Evolutionary conservation across 2,329 filamentous ascomycete genomes (phyloP), one percentile per base, ranked within the genome.

Genomic region (Delphinella strobiligena): DNA sequence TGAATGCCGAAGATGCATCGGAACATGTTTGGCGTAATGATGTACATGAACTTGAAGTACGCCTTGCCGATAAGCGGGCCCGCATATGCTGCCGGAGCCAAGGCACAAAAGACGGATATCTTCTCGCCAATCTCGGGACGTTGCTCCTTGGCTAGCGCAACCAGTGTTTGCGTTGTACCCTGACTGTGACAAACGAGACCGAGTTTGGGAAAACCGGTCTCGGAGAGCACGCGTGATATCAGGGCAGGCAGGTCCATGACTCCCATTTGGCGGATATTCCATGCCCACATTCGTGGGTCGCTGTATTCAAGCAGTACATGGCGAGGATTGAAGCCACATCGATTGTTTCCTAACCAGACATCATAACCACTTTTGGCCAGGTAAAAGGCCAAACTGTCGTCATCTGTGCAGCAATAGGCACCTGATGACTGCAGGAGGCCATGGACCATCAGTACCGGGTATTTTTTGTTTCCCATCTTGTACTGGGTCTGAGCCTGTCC

Each of bases 231-330:
- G 4, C 84, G 77, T 0, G 81, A 84, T 1, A 82, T 73, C 24
- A 95, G 69, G 0, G 88, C 87, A 0, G 88, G 73, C 2, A 96
- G 70, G 55, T 96, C 89, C 54, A 93, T 76, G 1, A 88, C 80
- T 3, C 87, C 89, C 82, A 95, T 93, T 54, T 94, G 85, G 0
- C 84, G 76, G 40, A 95, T 93, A 49, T 93, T 93, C 89, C 89
- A 96, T 31, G 80, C 78, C 89, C 89, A 95, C 84, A 95, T 93
- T 19, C 87, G 75, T 1, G 89, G 88, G 54, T 96, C 89, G 3
- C 66, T 65, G 48, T 82, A 78, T 2, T 74, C 62, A 30, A 95
- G 71, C 16, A 79, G 61, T 2, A 70, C 73, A 54, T 96, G 89
- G 47, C 78, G 74, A 0, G 89, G 88, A 0, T 73, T 66, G 60